Conservation (phyloP, 345 rosid species). For the Passiflora organensis region DNA sequence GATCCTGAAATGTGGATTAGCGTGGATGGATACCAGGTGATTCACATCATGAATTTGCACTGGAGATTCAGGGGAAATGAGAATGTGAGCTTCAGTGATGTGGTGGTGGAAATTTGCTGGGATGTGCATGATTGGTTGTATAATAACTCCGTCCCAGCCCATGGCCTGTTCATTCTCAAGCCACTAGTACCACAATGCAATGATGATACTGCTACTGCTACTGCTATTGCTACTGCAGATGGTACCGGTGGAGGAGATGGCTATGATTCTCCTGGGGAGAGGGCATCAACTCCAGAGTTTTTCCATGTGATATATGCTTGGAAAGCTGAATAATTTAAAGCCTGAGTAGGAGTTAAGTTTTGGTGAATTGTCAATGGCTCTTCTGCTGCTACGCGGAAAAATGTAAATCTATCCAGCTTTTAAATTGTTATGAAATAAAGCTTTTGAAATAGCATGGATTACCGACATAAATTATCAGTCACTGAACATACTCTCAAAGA, state of each 20-base stretch:
- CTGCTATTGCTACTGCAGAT: too few relatives aligned
- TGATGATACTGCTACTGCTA: not conserved
- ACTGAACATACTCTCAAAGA: too few relatives aligned
- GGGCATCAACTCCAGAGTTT: conserved; percentile 27
- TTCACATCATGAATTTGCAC: conserved; percentile 51
- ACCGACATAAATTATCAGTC: too few relatives aligned
- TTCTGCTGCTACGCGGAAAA: too few relatives aligned
- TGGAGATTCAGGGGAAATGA: conserved; percentile 84
- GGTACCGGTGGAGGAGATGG: conserved; percentile 8
- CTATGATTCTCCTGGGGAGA: conserved; percentile 12
- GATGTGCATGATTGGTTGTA: conserved; percentile 80
- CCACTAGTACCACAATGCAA: conserved; percentile 17
- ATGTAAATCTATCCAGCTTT: too few relatives aligned
- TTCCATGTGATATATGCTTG: conserved; percentile 65
- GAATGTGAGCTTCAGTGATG: conserved; percentile 35
- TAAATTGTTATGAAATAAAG: too few relatives aligned
- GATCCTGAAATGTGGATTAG: conserved; percentile 76
- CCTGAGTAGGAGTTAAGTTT: too few relatives aligned
- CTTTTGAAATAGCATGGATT: too few relatives aligned
- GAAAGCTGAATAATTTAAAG: conserved; percentile 24
- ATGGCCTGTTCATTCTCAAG: conserved; percentile 55
- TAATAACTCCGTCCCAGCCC: conserved; percentile 27
- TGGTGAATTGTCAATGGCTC: too few relatives aligned
- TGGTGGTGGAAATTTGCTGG: conserved; percentile 49
- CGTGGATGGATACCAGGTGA: conserved; percentile 44